Conservation (phyloP, 306 rosid genomes). For the Potentilla sterilis region DNA sequence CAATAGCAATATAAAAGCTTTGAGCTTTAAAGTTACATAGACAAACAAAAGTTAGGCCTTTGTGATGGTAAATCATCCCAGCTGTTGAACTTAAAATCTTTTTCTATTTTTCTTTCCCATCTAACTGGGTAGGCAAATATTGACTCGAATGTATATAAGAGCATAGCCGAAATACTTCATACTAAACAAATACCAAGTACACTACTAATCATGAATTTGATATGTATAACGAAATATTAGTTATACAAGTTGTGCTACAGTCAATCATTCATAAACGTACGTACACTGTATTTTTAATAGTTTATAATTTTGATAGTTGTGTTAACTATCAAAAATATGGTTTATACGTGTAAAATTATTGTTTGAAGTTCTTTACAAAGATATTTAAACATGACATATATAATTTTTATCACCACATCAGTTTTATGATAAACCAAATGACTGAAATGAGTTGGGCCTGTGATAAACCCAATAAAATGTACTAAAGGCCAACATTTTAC, state of each 20-base stretch:
- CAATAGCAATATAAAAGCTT: background rate
- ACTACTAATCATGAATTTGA: background rate
- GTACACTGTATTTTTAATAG: no score
- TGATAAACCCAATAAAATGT: background rate
- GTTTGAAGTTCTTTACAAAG: no score
- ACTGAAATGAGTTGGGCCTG: background rate
- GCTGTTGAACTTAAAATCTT: background rate
- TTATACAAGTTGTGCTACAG: background rate
- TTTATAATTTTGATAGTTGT: no score
- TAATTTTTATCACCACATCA: no score
- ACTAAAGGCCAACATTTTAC: slow-evolving; percentile 2
- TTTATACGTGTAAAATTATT: no score
- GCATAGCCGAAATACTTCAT: background rate
- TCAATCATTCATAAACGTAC: background rate
- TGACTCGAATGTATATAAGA: background rate
- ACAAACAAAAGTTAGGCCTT: background rate
- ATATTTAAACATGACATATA: no score
- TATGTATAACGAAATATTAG: background rate
- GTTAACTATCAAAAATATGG: no score
- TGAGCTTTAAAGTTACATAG: background rate
- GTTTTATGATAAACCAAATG: background rate
- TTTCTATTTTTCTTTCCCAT: background rate
- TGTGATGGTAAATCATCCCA: background rate
- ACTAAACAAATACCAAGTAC: background rate
- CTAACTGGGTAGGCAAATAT: background rate